Percentiles rank a stretch among this genome's conserved stretches.
phyloP scores from a whole-genome alignment of 345 rosid genomes.

The Arabis hirsuta region DNA sequence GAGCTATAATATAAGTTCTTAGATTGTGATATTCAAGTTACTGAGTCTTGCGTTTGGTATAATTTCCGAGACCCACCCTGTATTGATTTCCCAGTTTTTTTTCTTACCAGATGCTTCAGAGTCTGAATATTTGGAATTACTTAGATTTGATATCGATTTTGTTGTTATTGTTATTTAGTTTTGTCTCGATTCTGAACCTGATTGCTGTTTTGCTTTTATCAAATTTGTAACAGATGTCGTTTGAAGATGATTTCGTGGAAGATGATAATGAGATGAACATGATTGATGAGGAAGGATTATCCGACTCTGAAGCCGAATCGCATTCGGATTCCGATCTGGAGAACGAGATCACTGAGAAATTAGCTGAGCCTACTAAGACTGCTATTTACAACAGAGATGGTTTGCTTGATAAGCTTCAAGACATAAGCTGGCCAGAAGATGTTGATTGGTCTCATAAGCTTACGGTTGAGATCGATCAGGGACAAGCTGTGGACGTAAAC shows the following conservation, averaged over 20 bases:
- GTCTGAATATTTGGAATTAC: conserved; percentile 8
- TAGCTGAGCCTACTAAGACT: conserved; percentile 59
- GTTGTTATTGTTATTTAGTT: conserved; percentile 1
- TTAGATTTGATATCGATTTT: neutral
- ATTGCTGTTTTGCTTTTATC: neutral
- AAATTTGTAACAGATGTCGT: conserved; percentile 37
- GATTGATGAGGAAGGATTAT: conserved; percentile 41
- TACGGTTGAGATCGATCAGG: conserved; percentile 61
- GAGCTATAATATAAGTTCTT: neutral
- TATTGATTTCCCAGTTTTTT: too few species aligned
- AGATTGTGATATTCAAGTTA: neutral
- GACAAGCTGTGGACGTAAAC: conserved; percentile 81
- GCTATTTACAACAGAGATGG: conserved; percentile 71
- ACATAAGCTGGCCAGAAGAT: conserved; percentile 77
- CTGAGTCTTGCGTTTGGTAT: neutral
- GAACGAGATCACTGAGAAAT: conserved; percentile 60
- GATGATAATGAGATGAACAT: conserved; percentile 53
- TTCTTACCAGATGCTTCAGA: conserved; percentile 1
- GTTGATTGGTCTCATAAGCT: conserved; percentile 77
- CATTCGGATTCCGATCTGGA: conserved; percentile 68
- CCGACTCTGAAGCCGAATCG: conserved; percentile 55
- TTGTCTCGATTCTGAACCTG: neutral
- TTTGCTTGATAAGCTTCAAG: conserved; percentile 74
- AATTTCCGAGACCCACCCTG: neutral
- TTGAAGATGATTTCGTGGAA: conserved; percentile 45